Conservation (phyloP, 2,329 filamentous ascomycete species). For the Gremmenia infestans region DNA sequence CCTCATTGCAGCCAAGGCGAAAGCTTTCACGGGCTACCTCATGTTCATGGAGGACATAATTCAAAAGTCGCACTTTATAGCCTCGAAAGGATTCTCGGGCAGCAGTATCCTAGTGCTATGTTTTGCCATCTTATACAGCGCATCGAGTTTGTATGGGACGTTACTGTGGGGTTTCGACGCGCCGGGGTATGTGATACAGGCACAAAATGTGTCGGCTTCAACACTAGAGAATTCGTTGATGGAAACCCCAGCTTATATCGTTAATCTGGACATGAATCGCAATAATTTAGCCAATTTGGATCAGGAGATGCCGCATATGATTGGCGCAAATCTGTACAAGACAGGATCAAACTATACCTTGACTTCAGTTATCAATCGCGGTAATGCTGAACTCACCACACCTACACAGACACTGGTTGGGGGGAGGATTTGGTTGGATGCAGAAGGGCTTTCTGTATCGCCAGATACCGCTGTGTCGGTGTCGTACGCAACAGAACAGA, state of each 20-base stretch:
- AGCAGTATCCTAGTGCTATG: background rate
- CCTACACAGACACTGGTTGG: background rate
- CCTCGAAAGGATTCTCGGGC: conserved; percentile 1
- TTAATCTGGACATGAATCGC: background rate
- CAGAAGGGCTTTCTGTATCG: background rate
- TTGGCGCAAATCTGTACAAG: conserved; percentile 3
- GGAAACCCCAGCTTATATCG: conserved; percentile 1
- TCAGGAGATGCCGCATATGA: background rate
- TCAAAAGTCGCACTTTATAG: conserved; percentile 1
- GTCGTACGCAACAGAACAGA: background rate
- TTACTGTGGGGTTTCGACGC: conserved; percentile 4
- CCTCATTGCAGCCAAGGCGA: background rate
- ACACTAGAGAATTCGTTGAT: background rate
- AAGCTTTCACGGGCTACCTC: conserved; percentile 1
- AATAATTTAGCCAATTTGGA: background rate
- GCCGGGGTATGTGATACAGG: conserved; percentile 1
- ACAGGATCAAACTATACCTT: conserved; percentile 1
- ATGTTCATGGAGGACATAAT: conserved; percentile 6
- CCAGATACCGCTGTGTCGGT: background rate
- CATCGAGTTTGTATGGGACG: conserved; percentile 2
- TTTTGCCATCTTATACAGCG: background rate
- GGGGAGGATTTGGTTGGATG: conserved; percentile 1
- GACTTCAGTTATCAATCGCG: background rate
- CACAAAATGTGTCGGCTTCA: background rate
- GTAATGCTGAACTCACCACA: background rate